phyloP scores from a whole-genome alignment of 1,284 basidiomycete species.

The Trichosporon coremiiforme region DNA sequence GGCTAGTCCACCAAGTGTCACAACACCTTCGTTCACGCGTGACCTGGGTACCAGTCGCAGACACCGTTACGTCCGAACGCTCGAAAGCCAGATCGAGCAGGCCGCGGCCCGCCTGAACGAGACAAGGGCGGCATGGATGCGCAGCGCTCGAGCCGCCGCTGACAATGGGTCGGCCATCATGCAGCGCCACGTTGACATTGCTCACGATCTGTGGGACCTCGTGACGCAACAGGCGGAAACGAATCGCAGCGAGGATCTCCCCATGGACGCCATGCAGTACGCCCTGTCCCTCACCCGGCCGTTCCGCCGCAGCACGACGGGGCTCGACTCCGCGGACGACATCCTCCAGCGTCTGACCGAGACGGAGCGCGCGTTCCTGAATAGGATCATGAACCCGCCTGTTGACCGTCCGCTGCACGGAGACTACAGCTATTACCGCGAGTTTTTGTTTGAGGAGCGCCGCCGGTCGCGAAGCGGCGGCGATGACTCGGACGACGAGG shows the following conservation, averaged over 20 bases:
- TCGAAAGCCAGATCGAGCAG: constrained; percentile 23
- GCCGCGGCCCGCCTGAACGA: constrained; percentile 8
- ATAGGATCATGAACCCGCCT: constrained; percentile 16
- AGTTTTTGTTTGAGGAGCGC: constrained; percentile 25
- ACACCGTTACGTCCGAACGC: constrained; percentile 18
- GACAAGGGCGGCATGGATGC: constrained; percentile 9
- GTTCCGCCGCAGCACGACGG: constrained; percentile 15
- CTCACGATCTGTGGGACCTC: constrained; percentile 27
- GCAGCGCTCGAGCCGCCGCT: constrained; percentile 16
- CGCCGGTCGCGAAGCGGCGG: constrained; percentile 1
- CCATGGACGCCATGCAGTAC: constrained; percentile 1
- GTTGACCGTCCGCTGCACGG: not conserved
- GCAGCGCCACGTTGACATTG: constrained; percentile 26
- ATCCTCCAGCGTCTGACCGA: not conserved
- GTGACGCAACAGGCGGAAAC: constrained; percentile 18
- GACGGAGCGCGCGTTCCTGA: constrained; percentile 23
- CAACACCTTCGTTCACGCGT: constrained; percentile 7
- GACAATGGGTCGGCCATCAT: constrained; percentile 20
- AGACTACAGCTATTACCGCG: constrained; percentile 30
- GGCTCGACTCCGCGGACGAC: not conserved
- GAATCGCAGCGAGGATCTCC: not conserved
- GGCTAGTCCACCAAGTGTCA: constrained; percentile 19
- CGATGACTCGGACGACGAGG: constrained; percentile 16
- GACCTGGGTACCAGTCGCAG: constrained; percentile 22
- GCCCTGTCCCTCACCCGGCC: constrained; percentile 8